Evolutionary conservation across 148 eudicot genomes (phyloP).

Genomic region (Suaeda aralocaspica): DNA sequence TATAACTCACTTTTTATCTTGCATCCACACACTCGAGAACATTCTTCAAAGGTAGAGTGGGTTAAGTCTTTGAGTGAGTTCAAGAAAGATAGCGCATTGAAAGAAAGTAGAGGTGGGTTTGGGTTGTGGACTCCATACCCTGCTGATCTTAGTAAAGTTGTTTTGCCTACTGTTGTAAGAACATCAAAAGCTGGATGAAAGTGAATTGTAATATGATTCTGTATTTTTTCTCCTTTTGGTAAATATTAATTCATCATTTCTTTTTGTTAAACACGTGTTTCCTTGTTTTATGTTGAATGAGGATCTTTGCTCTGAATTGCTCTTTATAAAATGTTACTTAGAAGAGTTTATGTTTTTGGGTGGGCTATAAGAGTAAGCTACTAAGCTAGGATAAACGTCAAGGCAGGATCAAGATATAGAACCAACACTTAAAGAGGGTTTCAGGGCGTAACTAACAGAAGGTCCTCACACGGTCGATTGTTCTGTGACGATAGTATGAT

Average conservation of each 20-base stretch:
- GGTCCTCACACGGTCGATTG: no score
- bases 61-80: slow-evolving; percentile 74
- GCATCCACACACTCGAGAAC: slow-evolving; percentile 92
- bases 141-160: slow-evolving; percentile 61
- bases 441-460: no score
- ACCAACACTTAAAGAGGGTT: no score
- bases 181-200: slow-evolving; percentile 81
- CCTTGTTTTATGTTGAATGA: neutral
- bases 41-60: slow-evolving; percentile 93
- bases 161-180: slow-evolving; percentile 70
- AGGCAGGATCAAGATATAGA: no score
- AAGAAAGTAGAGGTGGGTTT: slow-evolving; percentile 85
- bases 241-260: slow-evolving; percentile 3
- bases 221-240: neutral
- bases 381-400: no score
- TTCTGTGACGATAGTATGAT: no score
- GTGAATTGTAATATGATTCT: neutral
- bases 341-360: neutral
- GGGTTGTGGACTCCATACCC: slow-evolving; percentile 98
- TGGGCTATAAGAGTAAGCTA: no score
- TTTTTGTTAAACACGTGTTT: neutral
- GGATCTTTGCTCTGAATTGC: neutral
- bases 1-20: slow-evolving; percentile 71
- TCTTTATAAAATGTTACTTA: neutral
- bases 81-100: slow-evolving; percentile 51